These are phyloP conservation scores for Aspergillus sp. DNA, from an alignment of 2,329 filamentous ascomycete genomes.

Conservation along the genomic window DNA sequence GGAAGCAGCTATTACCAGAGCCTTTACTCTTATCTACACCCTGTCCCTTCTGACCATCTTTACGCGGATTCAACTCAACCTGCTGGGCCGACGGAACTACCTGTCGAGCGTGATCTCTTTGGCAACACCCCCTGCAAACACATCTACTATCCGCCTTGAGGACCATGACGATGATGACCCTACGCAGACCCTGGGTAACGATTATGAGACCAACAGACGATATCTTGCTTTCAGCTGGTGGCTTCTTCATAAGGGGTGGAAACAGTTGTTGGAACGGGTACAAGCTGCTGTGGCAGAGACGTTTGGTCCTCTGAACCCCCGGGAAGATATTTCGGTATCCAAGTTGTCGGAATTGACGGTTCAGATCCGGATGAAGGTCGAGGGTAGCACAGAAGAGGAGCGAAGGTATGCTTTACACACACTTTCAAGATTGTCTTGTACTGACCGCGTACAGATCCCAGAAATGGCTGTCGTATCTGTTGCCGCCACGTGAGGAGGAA, in stretches of 20 bases:
- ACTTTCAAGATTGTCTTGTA: neutral
- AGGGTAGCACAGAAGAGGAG: slow-evolving; percentile 63
- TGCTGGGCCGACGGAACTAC: slow-evolving; percentile 90
- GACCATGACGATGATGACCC: slow-evolving; percentile 91
- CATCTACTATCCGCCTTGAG: slow-evolving; percentile 75
- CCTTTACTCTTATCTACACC: slow-evolving; percentile 88
- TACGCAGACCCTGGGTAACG: slow-evolving; percentile 78
- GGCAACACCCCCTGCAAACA: slow-evolving; percentile 65
- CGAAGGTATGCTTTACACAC: slow-evolving; percentile 41
- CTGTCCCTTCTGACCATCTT: slow-evolving; percentile 82
- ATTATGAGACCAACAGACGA: slow-evolving; percentile 91
- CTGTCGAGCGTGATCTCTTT: slow-evolving; percentile 90
- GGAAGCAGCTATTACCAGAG: slow-evolving; percentile 69
- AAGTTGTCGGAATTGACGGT: slow-evolving; percentile 72
- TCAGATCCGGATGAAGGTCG: slow-evolving; percentile 76
- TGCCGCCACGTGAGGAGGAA: slow-evolving; percentile 73
- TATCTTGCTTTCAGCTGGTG: slow-evolving; percentile 98
- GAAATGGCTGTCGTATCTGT: slow-evolving; percentile 76
- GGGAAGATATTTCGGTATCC: slow-evolving; percentile 78
- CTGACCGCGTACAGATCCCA: slow-evolving; percentile 34
- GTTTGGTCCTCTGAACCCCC: slow-evolving; percentile 80
- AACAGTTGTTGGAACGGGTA: slow-evolving; percentile 72
- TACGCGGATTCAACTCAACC: slow-evolving; percentile 92
- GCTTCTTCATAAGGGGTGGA: slow-evolving; percentile 86
- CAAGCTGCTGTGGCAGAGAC: slow-evolving; percentile 80